These are phyloP conservation scores for Porogramme epimiltina DNA, from an alignment of 1,284 basidiomycete genomes.

Conservation along the genomic window DNA sequence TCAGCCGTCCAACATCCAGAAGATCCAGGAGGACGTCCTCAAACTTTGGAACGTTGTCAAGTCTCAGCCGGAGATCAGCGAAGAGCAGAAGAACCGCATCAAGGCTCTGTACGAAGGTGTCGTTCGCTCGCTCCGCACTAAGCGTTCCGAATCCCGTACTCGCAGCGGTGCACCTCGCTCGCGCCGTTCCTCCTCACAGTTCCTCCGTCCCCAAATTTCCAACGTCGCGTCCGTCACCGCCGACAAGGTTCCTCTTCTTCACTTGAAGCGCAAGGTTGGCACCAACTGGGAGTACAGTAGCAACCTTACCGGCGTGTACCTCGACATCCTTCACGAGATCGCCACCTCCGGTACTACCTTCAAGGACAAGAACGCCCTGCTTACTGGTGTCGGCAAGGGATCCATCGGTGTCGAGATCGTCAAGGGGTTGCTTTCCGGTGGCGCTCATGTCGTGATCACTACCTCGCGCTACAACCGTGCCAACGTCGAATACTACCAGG, in stretches of 20 bases:
- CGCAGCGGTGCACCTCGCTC: slow-evolving; percentile 59
- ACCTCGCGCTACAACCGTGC: slow-evolving; percentile 94
- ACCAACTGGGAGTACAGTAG: slow-evolving; percentile 95
- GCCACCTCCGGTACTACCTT: slow-evolving; percentile 98
- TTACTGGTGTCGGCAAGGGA: slow-evolving; percentile 97
- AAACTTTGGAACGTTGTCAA: slow-evolving; percentile 98
- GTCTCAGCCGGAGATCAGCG: slow-evolving; percentile 94
- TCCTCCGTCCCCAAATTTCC: slow-evolving; percentile 87
- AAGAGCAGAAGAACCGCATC: slow-evolving; percentile 97
- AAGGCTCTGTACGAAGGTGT: slow-evolving; percentile 97
- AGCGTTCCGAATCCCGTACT: slow-evolving; percentile 58
- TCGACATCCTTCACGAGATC: slow-evolving; percentile 96
- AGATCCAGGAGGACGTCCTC: slow-evolving; percentile 94
- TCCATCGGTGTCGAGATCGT: slow-evolving; percentile 98
- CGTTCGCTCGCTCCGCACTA: slow-evolving; percentile 78
- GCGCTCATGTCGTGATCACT: slow-evolving; percentile 95
- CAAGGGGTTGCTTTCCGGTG: slow-evolving; percentile 95
- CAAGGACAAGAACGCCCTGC: slow-evolving; percentile 97
- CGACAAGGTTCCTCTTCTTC: slow-evolving; percentile 92
- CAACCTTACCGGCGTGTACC: slow-evolving; percentile 94
- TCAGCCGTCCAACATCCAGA: slow-evolving; percentile 87
- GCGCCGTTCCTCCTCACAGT: slow-evolving; percentile 90
- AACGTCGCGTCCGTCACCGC: slow-evolving; percentile 80
- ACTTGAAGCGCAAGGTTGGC: slow-evolving; percentile 97
- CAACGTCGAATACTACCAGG: slow-evolving; percentile 98